phyloP scores from a whole-genome alignment of 2,329 filamentous ascomycete species.

The Chalara sp. region DNA sequence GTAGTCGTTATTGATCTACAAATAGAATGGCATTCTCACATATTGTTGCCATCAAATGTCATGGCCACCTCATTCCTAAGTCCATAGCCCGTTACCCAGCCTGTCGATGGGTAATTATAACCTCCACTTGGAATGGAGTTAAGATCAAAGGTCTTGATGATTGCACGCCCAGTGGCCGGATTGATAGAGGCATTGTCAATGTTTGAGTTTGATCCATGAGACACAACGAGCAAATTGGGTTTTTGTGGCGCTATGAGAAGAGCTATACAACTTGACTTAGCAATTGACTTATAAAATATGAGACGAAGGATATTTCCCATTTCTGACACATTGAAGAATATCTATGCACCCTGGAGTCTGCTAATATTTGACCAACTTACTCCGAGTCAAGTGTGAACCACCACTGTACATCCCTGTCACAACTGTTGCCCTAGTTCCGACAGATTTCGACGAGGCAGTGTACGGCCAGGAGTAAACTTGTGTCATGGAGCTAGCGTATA shows the following conservation, averaged over 20 bases:
- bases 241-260: conserved; percentile 51
- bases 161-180: conserved; percentile 51
- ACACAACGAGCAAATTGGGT: conserved; percentile 55
- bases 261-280: conserved; percentile 21
- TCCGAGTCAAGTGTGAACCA: conserved; percentile 57
- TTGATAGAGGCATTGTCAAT: conserved; percentile 49
- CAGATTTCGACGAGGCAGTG: conserved; percentile 42
- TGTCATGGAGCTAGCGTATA: conserved; percentile 51
- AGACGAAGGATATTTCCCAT: no score
- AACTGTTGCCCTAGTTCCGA: conserved; percentile 39
- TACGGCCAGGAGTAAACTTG: conserved; percentile 62
- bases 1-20: no score
- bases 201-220: conserved; percentile 57
- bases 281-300: no score
- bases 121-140: conserved; percentile 26
- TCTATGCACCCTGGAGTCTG: no score
- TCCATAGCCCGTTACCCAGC: conserved; percentile 55
- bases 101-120: conserved; percentile 42
- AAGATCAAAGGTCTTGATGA: conserved; percentile 55
- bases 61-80: conserved; percentile 67
- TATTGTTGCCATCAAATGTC: conserved; percentile 23
- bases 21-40: no score
- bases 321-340: no score
- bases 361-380: no score
- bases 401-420: conserved; percentile 55